These are phyloP conservation scores for Lyophyllum atratum DNA, from an alignment of 768 basidiomycete species.

Conservation along the genomic window DNA sequence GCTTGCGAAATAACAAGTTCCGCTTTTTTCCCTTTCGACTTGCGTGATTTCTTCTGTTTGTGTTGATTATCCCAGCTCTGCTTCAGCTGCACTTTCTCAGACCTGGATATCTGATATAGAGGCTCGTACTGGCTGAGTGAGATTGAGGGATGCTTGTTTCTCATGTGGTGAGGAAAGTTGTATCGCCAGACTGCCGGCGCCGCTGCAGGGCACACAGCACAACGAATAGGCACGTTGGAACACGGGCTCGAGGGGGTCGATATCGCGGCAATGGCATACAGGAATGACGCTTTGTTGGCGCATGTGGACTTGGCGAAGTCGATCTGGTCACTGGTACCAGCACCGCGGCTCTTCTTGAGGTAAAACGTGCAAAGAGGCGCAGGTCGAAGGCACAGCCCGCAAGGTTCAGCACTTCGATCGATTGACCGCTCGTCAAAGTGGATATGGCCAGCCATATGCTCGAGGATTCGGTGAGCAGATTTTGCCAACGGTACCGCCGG, in stretches of 20 bases:
- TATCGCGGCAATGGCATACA: conserved; percentile 2
- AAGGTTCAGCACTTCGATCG: conserved; percentile 9
- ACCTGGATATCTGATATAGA: no score
- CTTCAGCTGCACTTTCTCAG: no score
- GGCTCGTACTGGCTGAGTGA: conserved; percentile 20
- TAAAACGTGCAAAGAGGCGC: conserved; percentile 14
- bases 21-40: no score
- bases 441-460: conserved; percentile 22
- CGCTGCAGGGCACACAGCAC: conserved; percentile 16
- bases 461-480: conserved; percentile 17
- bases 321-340: background rate
- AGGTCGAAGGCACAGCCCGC: conserved; percentile 22
- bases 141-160: conserved; percentile 16
- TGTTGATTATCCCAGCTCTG: no score
- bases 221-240: conserved; percentile 23
- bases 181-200: conserved; percentile 22
- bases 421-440: conserved; percentile 14
- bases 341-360: conserved; percentile 13
- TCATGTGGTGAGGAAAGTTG: no score
- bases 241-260: conserved; percentile 12
- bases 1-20: no score
- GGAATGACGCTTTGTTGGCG: background rate
- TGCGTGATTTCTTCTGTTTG: no score
- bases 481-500: no score
- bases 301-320: conserved; percentile 13